A percentile compares a stretch with the other conserved stretches of the same genome.
These are phyloP conservation scores for Phallus indusiatus DNA, from an alignment of 768 basidiomycete genomes.

Conservation along the genomic window DNA sequence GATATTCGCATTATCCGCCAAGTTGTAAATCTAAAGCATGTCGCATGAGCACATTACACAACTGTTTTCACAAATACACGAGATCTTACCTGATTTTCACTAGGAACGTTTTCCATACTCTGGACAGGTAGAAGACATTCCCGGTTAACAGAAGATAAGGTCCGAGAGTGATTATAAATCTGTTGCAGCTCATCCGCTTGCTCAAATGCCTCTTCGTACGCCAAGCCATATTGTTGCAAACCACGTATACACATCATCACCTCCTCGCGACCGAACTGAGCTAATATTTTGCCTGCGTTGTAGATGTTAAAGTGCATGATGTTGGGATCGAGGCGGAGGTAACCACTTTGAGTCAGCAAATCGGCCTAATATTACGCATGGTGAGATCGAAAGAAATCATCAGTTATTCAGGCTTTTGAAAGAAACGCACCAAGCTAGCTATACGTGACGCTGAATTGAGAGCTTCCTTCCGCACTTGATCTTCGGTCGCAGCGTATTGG, in stretches of 20 bases:
- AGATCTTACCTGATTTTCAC: background rate
- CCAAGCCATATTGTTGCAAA: slow-evolving; percentile 79
- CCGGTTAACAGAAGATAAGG: background rate
- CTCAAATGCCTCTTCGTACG: slow-evolving; percentile 80
- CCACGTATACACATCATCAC: slow-evolving; percentile 77
- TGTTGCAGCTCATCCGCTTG: slow-evolving; percentile 57
- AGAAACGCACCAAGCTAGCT: slow-evolving; percentile 62
- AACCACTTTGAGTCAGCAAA: slow-evolving; percentile 80
- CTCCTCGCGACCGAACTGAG: slow-evolving; percentile 74
- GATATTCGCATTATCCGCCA: background rate
- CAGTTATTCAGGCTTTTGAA: background rate
- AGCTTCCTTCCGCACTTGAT: slow-evolving; percentile 71
- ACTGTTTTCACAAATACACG: too few relatives aligned
- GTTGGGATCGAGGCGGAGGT: slow-evolving; percentile 79
- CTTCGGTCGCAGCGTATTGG: slow-evolving; percentile 56
- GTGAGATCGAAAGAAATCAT: background rate
- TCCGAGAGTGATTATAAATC: slow-evolving; percentile 22
- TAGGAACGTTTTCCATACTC: background rate
- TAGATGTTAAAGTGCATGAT: slow-evolving; percentile 85
- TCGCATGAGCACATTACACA: too few relatives aligned
- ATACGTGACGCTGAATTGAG: slow-evolving; percentile 80
- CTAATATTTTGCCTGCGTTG: slow-evolving; percentile 74
- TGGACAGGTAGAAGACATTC: background rate
- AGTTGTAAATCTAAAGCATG: background rate
- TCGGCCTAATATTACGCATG: slow-evolving; percentile 40